Percentiles rank a stretch among this genome's conserved stretches.
Conservation (phyloP, 768 basidiomycete genomes). For the Hebeloma cylindrosporum region DNA sequence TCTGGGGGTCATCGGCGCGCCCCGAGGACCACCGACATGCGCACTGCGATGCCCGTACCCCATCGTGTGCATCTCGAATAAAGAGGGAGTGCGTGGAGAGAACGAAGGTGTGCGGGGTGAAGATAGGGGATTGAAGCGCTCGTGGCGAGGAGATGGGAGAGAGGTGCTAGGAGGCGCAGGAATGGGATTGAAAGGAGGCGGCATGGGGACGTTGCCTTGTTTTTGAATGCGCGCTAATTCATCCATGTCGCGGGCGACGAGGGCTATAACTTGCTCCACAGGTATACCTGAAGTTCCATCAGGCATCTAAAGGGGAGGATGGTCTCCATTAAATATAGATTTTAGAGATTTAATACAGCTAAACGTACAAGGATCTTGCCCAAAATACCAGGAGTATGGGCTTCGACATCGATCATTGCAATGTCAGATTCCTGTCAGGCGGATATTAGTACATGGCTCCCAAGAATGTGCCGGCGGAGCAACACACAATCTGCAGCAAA, state of each 20-base stretch:
- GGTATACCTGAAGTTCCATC: conserved; percentile 63
- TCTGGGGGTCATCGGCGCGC: conserved; percentile 4
- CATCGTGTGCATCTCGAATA: conserved; percentile 33
- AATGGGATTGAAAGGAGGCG: conserved; percentile 28
- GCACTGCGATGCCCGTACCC: conserved; percentile 25
- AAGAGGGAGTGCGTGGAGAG: conserved; percentile 28
- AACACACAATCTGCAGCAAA: conserved; percentile 71
- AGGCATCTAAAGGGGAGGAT: conserved; percentile 40
- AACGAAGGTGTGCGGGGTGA: conserved; percentile 24
- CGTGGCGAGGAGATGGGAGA: conserved; percentile 21
- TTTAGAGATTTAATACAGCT: neutral
- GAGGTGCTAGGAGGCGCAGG: conserved; percentile 25
- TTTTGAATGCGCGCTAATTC: conserved; percentile 31
- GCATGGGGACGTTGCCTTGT: conserved; percentile 18
- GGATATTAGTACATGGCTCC: neutral
- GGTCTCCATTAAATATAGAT: neutral
- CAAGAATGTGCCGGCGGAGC: neutral
- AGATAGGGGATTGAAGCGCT: conserved; percentile 25
- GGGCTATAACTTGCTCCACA: conserved; percentile 55
- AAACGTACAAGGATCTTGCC: conserved; percentile 78
- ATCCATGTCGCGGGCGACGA: conserved; percentile 64
- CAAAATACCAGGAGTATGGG: conserved; percentile 83
- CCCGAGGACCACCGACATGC: conserved; percentile 20
- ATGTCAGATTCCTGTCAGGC: conserved; percentile 67
- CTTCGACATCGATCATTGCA: conserved; percentile 84